These are phyloP conservation scores for Niveomyces coronatus DNA, from an alignment of 2,329 filamentous ascomycete genomes.

Conservation along the genomic window DNA sequence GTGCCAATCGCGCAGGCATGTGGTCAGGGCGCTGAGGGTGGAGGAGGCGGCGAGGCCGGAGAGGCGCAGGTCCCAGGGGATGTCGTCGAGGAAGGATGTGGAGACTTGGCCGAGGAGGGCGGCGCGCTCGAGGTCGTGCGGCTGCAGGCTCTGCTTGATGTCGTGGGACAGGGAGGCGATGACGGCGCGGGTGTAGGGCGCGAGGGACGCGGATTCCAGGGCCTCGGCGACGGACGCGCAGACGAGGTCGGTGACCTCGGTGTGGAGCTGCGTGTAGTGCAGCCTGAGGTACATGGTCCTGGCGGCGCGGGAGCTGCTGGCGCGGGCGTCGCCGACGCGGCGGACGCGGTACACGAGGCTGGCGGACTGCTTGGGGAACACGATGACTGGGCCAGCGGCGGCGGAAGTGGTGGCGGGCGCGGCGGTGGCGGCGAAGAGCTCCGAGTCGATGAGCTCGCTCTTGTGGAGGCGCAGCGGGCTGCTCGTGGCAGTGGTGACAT, in stretches of 20 bases:
- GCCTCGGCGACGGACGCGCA: slow-evolving; percentile 30
- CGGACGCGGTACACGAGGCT: slow-evolving; percentile 71
- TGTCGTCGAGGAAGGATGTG: slow-evolving; percentile 34
- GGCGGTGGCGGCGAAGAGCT: slow-evolving; percentile 57
- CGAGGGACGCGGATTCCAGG: slow-evolving; percentile 30
- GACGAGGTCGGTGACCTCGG: slow-evolving; percentile 53
- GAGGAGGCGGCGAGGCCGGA: slow-evolving; percentile 36
- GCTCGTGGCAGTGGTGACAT: slow-evolving; percentile 67
- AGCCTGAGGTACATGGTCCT: slow-evolving; percentile 58
- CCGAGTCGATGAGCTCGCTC: slow-evolving; percentile 60
- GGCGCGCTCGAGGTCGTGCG: slow-evolving; percentile 44
- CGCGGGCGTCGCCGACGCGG: slow-evolving; percentile 32
- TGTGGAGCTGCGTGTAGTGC: slow-evolving; percentile 65
- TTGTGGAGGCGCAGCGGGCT: slow-evolving; percentile 66
- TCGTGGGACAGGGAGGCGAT: slow-evolving; percentile 33
- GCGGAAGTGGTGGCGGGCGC: slow-evolving; percentile 43
- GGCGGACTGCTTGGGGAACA: slow-evolving; percentile 75
- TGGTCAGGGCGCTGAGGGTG: slow-evolving; percentile 17
- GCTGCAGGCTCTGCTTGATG: slow-evolving; percentile 32
- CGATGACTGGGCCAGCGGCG: slow-evolving; percentile 42
- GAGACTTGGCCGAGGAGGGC: slow-evolving; percentile 42
- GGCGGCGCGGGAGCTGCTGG: slow-evolving; percentile 24
- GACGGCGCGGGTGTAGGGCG: slow-evolving; percentile 37
- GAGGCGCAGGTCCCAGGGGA: slow-evolving; percentile 41
- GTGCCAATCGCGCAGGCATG: slow-evolving; percentile 25